phyloP scores from a whole-genome alignment of 345 rosid genomes.

The Turritis glabra region DNA sequence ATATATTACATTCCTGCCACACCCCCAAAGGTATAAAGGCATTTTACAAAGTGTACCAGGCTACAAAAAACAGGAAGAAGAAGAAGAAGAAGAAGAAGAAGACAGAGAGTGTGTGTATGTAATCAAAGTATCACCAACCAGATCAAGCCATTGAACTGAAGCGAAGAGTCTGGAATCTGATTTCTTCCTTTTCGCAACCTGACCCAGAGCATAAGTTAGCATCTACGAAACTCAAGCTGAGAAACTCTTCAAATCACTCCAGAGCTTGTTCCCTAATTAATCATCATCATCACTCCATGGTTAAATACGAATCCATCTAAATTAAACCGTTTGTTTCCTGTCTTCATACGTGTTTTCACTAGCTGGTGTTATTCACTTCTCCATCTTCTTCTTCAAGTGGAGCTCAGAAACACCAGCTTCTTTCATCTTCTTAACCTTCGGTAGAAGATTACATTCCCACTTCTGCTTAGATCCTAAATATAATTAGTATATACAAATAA shows the following conservation, averaged over 20 bases:
- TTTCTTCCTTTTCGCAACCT: not conserved
- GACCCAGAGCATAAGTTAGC: constrained; percentile 8
- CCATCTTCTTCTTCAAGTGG: constrained; percentile 8
- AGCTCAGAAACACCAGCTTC: constrained; percentile 1
- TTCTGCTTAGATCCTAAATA: constrained; percentile 21
- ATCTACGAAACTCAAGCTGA: not conserved
- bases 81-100: not conserved
- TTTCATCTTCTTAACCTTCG: constrained; percentile 36
- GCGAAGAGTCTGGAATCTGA: constrained; percentile 10
- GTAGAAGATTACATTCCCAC: constrained; percentile 25
- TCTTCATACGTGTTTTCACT: constrained; percentile 3
- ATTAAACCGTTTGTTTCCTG: not conserved
- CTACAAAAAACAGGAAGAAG: not conserved
- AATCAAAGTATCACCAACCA: constrained; percentile 30
- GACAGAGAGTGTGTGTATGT: not conserved
- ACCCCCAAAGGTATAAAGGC: not conserved
- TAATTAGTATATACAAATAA: constrained; percentile 45
- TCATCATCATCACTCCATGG: constrained; percentile 22
- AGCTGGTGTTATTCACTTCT: constrained; percentile 10
- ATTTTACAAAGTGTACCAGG: constrained; percentile 10
- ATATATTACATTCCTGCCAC: constrained; percentile 15
- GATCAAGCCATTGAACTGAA: constrained; percentile 23
- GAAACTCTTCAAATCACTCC: constrained; percentile 18
- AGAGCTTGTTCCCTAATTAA: constrained; percentile 19
- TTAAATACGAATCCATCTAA: constrained; percentile 10